These are phyloP conservation scores for Capronia epimyces DNA, from an alignment of 2,329 filamentous ascomycete species.

Conservation along the genomic window DNA sequence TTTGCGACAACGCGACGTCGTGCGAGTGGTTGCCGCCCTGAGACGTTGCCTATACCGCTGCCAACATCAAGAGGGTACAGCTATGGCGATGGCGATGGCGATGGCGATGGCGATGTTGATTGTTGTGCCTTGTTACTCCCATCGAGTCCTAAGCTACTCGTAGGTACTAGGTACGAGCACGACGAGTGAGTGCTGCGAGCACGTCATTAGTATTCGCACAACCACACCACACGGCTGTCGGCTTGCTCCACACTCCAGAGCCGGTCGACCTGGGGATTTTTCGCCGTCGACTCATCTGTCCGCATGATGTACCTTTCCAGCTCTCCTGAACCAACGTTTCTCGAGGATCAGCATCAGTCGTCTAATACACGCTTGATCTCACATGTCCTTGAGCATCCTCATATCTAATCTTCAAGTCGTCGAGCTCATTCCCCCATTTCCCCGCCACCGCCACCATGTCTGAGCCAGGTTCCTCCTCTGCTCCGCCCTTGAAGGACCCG, in stretches of 20 bases:
- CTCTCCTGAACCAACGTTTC: neutral
- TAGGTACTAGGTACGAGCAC: neutral
- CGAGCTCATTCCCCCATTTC: constrained; percentile 27
- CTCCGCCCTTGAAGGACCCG: constrained; percentile 28
- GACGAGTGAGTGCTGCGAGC: constrained; percentile 6
- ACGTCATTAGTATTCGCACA: constrained; percentile 8
- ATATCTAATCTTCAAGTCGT: constrained; percentile 28
- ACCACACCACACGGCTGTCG: neutral
- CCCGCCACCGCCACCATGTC: constrained; percentile 25
- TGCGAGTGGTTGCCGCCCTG: too few relatives aligned
- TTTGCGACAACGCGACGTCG: too few relatives aligned
- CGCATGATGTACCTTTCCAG: neutral
- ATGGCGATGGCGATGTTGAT: too few relatives aligned
- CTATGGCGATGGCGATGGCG: too few relatives aligned
- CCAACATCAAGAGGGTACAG: too few relatives aligned
- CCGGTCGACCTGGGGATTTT: neutral
- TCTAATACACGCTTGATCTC: constrained; percentile 7
- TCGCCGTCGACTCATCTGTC: neutral
- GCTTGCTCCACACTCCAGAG: constrained; percentile 2
- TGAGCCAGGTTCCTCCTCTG: constrained; percentile 28
- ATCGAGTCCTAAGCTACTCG: neutral
- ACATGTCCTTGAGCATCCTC: constrained; percentile 29
- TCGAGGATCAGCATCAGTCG: neutral
- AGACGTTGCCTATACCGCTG: too few relatives aligned
- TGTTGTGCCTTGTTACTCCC: too few relatives aligned